Evolutionary conservation across 306 rosid genomes (phyloP), one percentile per base, ranked within the genome.

Genomic region (Fragaria ananassa): DNA sequence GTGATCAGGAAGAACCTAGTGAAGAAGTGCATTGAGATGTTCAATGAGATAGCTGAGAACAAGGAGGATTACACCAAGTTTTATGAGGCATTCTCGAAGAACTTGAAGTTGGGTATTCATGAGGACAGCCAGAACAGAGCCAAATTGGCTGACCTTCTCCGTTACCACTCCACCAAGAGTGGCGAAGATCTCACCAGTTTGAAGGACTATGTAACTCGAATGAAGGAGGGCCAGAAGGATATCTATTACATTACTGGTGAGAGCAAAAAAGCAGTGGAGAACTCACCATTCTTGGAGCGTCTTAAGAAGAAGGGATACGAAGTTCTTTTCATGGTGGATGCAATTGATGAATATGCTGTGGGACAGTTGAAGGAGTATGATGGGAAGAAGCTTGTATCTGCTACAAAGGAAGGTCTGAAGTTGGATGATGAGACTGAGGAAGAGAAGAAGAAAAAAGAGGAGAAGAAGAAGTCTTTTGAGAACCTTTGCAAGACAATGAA

Each of bases 21-120:
- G 46, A 90, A 90, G 85, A 90, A 90, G 39, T 90, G 96, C 70
- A 90, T 90, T 46, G 96, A 90, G 81, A 90, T 90, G 92, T 90
- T 88, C 87, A 90, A 84, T 42, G 90, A 90, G 78, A 90, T 90
- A 34, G 85, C 92, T 0, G 96, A 90, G 87, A 90, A 90, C 81
- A 90, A 86, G 37, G 96, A 90, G 18, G 92, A 90, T 1, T 86
- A 88, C 79, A 71, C 79, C 70, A 90, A 88, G 64, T 90, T 88
- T 71, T 90, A 90, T 27, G 96, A 90, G 8, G 60, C 92, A 15
- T 90, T 90, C 80, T 88, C 96, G 0, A 90, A 90, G 88, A 90
- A 90, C 60, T 50, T 90, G 85, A 90, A 90, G 69, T 41, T 90
- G 82, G 92, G 96, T 0, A 86, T 90, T 37, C 92, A 88, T 0